Base-by-base conservation (phyloP, 2,329 filamentous ascomycete species). In the Whalleya microplaca region DNA sequence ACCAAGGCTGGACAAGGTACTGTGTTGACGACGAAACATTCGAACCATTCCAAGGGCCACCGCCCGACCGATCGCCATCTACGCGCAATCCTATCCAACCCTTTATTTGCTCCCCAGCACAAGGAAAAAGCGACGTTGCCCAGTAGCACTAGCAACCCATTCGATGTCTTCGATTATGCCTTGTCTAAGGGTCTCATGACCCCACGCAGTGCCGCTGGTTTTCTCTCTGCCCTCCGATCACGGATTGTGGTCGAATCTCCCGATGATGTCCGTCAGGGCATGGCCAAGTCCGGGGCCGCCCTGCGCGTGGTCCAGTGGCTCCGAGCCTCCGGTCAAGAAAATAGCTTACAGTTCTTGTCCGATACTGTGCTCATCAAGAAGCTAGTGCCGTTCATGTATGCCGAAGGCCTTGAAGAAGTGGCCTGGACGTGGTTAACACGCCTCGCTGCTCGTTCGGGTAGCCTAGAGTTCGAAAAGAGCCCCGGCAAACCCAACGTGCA, bases 111-210 rank as follows among this genome's bases (percentile, higher is more conserved):
- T 51, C 68, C 73, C 45, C 58, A 68, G 8, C 57, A 58, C 18
- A 37, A 57, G 45, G 54, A 50, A 32, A 44, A 50, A 41, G 52
- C 12, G 14, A 48, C 45, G 37, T 37, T 32, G 2, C 57, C 64
- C 55, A 59, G 47, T 69, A 45, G 8, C n/a, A 19, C 53, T n/a
- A 45, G 72, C 27, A 77, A 81, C 43, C 81, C 80, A 2, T 80
- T 83, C 73, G 75, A 80, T 41, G 76, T 85, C 2, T 86, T 86
- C 56, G 78, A 84, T 59, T 75, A 78, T 54, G 84, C 83, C 18
- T 82, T 83, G 1, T 76, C 80, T 12, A 77, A 75, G 64, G 82
- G 82, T 40, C 75, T 86, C 63, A 84, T 86, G 83, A 85, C 76
- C 3, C 66, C 78, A 1, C 73, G 74, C 41, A 77, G 80, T 1